Percentiles rank a stretch among this genome's conserved stretches.
Conservation (phyloP, 1,284 basidiomycete genomes). For the Ustilago esculenta region DNA sequence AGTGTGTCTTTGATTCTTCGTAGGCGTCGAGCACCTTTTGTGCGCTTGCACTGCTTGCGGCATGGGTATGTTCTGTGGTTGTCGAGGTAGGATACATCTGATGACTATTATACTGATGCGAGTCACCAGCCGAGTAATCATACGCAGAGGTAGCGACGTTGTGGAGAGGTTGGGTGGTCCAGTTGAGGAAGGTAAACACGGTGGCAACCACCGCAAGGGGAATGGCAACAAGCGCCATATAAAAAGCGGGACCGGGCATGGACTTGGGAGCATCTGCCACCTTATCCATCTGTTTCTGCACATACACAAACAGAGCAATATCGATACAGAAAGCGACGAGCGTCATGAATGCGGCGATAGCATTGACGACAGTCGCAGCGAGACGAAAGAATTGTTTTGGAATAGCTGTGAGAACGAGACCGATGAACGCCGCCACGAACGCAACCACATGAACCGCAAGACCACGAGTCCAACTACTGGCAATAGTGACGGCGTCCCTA, state of each 20-base stretch:
- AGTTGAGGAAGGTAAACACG: slow-evolving; percentile 14
- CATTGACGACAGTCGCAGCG: slow-evolving; percentile 24
- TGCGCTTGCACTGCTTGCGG: slow-evolving; percentile 1
- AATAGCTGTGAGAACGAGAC: slow-evolving; percentile 24
- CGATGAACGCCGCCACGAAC: slow-evolving; percentile 27
- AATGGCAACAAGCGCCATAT: slow-evolving; percentile 42
- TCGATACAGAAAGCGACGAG: slow-evolving; percentile 37
- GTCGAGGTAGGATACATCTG: slow-evolving; percentile 20
- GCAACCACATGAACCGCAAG: slow-evolving; percentile 48
- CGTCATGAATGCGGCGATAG: slow-evolving; percentile 11
- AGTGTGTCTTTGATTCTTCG: slow-evolving; percentile 11
- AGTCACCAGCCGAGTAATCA: slow-evolving; percentile 20
- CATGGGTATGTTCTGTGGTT: slow-evolving; percentile 3
- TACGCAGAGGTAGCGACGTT: slow-evolving; percentile 16
- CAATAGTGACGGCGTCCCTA: slow-evolving; percentile 18
- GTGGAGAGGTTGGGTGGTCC: slow-evolving; percentile 15
- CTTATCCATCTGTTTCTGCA: slow-evolving; percentile 24
- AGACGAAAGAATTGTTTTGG: slow-evolving; percentile 22
- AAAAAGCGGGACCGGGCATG: slow-evolving; percentile 35
- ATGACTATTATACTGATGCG: background rate
- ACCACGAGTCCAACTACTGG: slow-evolving; percentile 36
- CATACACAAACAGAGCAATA: slow-evolving; percentile 35
- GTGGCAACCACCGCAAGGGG: slow-evolving; percentile 16
- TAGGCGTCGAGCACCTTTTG: slow-evolving; percentile 41
- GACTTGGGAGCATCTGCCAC: slow-evolving; percentile 1